These are phyloP conservation scores for Rhynchospora tenuis DNA, from an alignment of 176 grass and related monocot species.

Conservation along the genomic window DNA sequence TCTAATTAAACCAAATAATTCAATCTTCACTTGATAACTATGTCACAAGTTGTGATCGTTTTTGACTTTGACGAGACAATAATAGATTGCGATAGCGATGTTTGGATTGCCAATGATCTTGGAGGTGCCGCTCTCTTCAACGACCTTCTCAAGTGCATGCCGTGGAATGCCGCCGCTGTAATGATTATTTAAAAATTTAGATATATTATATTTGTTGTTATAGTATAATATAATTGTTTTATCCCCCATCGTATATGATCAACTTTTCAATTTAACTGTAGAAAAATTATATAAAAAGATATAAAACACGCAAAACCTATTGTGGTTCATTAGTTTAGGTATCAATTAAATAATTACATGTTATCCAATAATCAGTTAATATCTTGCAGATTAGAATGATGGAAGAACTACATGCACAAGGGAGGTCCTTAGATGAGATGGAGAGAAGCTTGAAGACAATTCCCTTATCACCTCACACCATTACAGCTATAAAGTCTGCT, in stretches of 20 bases:
- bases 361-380: background rate
- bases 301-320: background rate
- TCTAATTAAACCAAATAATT: background rate
- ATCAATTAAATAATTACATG: background rate
- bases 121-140: conserved; percentile 15
- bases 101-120: conserved; percentile 20
- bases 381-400: conserved; percentile 33
- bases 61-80: conserved; percentile 48
- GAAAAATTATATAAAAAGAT: too few relatives aligned
- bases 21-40: background rate
- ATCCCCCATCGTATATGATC: background rate
- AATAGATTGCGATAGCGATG: conserved; percentile 41
- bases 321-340: background rate
- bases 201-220: background rate
- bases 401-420: conserved; percentile 28
- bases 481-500: conserved; percentile 31
- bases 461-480: conserved; percentile 23
- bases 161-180: conserved; percentile 33
- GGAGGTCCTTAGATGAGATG: conserved; percentile 32
- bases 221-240: background rate
- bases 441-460: conserved; percentile 23
- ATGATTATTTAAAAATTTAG: background rate
- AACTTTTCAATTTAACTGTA: background rate
- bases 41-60: conserved; percentile 25
- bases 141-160: conserved; percentile 24